Conservation (phyloP, 306 rosid species). For the Trichosanthes cucumerina region DNA sequence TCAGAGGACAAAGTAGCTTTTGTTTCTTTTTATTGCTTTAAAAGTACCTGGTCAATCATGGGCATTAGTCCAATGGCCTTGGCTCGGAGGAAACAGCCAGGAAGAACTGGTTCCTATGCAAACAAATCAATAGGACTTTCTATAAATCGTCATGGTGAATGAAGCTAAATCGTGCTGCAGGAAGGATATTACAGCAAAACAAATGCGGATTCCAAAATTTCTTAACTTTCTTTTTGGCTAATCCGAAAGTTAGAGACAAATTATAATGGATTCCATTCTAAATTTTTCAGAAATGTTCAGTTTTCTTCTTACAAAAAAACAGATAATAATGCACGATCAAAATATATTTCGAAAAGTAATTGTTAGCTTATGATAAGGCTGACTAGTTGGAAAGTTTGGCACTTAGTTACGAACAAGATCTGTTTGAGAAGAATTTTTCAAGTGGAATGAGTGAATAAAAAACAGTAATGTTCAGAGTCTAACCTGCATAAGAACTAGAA, state of each 20-base stretch:
- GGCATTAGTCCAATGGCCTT: constrained; percentile 94
- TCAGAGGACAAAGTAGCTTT: not conserved
- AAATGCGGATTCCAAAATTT: not conserved
- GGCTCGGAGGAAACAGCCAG: constrained; percentile 93
- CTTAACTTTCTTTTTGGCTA: not conserved
- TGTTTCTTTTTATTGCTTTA: constrained; percentile 1
- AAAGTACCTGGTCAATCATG: constrained; percentile 89
- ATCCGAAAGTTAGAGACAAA: not conserved
- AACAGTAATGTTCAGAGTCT: constrained; percentile 1
- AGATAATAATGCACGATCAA: not conserved
- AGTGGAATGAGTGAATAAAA: constrained; percentile 2
- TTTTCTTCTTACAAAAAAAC: not conserved
- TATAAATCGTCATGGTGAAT: not conserved
- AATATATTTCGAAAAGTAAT: not conserved
- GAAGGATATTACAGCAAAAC: not conserved
- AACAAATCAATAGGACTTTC: constrained; percentile 15
- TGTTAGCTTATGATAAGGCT: not conserved
- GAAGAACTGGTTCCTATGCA: constrained; percentile 87
- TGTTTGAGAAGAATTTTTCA: not conserved
- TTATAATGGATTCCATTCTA: not conserved
- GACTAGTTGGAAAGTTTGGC: not conserved
- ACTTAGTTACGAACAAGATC: not conserved
- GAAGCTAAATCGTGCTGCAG: not conserved
- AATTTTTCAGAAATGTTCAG: not conserved
- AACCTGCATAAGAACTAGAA: constrained; percentile 94